Conservation (phyloP, 176 grass and related monocot species). For the Cymbopogon citratus region DNA sequence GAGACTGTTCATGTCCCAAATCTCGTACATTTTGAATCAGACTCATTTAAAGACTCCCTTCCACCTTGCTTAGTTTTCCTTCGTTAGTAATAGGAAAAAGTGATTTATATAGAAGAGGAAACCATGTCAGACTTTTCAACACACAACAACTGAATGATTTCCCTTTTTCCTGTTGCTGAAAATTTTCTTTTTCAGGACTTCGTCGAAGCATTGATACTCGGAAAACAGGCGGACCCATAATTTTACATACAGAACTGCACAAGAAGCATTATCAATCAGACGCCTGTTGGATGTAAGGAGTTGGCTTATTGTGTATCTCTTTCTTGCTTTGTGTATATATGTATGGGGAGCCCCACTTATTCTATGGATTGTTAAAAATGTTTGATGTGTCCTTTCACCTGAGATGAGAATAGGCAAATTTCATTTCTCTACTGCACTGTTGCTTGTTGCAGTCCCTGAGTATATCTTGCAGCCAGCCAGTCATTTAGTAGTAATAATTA, state of each 20-base stretch:
- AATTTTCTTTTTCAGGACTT: neutral
- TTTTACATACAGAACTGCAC: slow-evolving; percentile 32
- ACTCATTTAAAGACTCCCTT: no score
- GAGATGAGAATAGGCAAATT: neutral
- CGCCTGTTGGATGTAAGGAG: slow-evolving; percentile 56
- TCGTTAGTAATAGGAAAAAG: no score
- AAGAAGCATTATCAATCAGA: slow-evolving; percentile 24
- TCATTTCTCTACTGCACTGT: neutral
- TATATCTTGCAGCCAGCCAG: no score
- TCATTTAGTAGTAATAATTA: no score
- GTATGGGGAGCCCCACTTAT: neutral
- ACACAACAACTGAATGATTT: neutral
- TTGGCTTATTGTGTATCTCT: neutral
- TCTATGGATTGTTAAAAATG: neutral
- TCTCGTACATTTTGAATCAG: no score
- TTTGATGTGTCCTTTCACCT: neutral
- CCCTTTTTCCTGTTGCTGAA: neutral
- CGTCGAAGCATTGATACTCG: neutral
- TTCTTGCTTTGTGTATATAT: neutral
- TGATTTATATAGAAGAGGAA: no score
- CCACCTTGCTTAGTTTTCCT: no score
- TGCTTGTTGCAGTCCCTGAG: neutral
- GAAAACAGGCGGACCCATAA: slow-evolving; percentile 4
- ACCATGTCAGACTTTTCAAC: no score
- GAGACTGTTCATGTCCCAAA: no score